Conservation (phyloP, 352 stramenopile genomes). For the Phytopythium cucurbitacearum region DNA sequence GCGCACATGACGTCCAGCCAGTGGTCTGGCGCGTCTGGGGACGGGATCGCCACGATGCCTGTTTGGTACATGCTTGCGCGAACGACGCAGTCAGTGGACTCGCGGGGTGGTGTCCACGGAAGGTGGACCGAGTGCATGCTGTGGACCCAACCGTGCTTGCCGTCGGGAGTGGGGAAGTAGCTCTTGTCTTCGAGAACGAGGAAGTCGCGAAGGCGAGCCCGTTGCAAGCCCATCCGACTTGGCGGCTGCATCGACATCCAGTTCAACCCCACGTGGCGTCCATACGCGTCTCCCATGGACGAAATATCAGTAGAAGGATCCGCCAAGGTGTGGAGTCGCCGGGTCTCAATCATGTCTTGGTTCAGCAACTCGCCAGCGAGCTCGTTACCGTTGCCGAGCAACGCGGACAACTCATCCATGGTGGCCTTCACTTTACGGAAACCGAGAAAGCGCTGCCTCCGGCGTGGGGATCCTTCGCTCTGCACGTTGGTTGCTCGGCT, state of each 20-base stretch:
- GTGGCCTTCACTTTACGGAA: conserved; percentile 16
- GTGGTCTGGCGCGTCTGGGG: conserved; percentile 6
- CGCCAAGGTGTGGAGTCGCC: conserved; percentile 16
- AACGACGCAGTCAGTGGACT: conserved; percentile 23
- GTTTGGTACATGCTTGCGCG: conserved; percentile 32
- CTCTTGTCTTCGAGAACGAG: conserved; percentile 32
- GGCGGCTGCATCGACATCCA: conserved; percentile 28
- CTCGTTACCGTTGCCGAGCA: conserved; percentile 13
- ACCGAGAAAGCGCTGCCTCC: conserved; percentile 7
- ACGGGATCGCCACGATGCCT: conserved; percentile 32
- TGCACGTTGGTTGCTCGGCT: background rate
- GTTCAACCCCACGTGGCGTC: conserved; percentile 27
- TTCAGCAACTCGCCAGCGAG: conserved; percentile 2
- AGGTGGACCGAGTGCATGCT: conserved; percentile 61
- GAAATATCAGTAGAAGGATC: conserved; percentile 5
- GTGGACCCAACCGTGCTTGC: conserved; percentile 39
- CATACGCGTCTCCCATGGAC: background rate
- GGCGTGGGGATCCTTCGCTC: background rate
- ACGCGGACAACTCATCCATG: conserved; percentile 23
- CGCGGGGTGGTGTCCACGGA: conserved; percentile 37
- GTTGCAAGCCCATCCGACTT: conserved; percentile 9
- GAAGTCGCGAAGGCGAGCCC: conserved; percentile 33
- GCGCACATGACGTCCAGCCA: conserved; percentile 21
- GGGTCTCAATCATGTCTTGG: conserved; percentile 10
- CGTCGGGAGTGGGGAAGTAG: conserved; percentile 13